These are phyloP conservation scores for Picochlorum sp. DNA, from an alignment of 139 green algal species.

Conservation along the genomic window DNA sequence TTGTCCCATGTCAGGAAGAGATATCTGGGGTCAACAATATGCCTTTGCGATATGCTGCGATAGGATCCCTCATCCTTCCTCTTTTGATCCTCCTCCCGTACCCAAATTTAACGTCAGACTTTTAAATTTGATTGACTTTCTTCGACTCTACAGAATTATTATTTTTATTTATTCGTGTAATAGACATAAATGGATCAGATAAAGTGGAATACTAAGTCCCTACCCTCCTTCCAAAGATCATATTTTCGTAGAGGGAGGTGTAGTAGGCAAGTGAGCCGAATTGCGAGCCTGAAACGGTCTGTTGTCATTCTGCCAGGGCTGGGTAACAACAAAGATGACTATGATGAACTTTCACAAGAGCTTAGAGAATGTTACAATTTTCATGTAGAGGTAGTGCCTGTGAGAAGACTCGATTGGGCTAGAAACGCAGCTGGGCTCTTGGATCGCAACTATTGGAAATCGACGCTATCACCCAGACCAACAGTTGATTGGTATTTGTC, in stretches of 20 bases:
- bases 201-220: too few species aligned
- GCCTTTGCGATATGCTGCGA: background rate
- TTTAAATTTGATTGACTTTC: background rate
- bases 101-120: conserved; percentile 12
- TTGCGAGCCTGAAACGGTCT: background rate
- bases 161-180: background rate
- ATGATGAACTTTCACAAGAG: conserved; percentile 33
- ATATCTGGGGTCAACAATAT: conserved; percentile 5
- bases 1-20: conserved; percentile 44
- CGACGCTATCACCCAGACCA: conserved; percentile 75
- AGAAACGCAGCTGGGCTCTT: background rate
- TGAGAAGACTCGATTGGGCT: conserved; percentile 65
- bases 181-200: background rate
- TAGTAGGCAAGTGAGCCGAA: background rate
- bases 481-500: conserved; percentile 89
- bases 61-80: conserved; percentile 37
- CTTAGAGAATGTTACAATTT: conserved; percentile 29
- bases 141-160: background rate
- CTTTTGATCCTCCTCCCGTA: conserved; percentile 61
- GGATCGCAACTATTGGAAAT: conserved; percentile 49
- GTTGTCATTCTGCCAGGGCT: conserved; percentile 76
- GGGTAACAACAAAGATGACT: conserved; percentile 78
- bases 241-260: background rate
- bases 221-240: background rate
- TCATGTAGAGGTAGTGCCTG: conserved; percentile 29